These are phyloP conservation scores for Chaetothyriales sp. DNA, from an alignment of 2,329 filamentous ascomycete genomes.

Conservation along the genomic window DNA sequence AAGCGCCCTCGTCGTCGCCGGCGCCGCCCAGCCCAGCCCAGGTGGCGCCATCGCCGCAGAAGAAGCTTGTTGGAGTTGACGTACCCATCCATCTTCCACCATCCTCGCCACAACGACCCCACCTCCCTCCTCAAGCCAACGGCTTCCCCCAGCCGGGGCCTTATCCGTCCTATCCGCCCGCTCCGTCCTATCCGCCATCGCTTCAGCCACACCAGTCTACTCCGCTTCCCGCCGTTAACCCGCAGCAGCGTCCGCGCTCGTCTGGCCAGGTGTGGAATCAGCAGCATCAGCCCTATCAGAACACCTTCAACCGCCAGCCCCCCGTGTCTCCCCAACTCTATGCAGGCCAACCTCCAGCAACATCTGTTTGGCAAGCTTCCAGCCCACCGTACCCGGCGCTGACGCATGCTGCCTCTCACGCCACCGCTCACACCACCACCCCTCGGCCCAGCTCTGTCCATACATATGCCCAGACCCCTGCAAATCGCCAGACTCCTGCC, in stretches of 20 bases:
- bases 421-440: conserved; percentile 18
- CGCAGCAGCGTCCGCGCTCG: conserved; percentile 1
- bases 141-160: no score
- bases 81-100: conserved; percentile 1
- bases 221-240: conserved; percentile 3
- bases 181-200: background rate
- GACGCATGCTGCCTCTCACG: background rate
- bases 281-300: background rate
- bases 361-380: background rate
- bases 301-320: background rate
- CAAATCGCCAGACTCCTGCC: conserved; percentile 14
- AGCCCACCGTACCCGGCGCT: background rate
- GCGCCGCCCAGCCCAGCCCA: conserved; percentile 9
- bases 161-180: background rate
- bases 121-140: no score
- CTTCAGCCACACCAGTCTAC: conserved; percentile 10
- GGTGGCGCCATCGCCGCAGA: conserved; percentile 1
- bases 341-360: background rate
- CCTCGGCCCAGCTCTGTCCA: conserved; percentile 24
- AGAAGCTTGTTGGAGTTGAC: conserved; percentile 8
- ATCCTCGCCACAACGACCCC: no score
- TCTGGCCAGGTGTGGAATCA: background rate
- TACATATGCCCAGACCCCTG: conserved; percentile 29
- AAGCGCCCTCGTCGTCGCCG: conserved; percentile 9
- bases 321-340: background rate